Evolutionary conservation across 495 filamentous ascomycete species (phyloP).

Genomic region (Opeltia flavorubescens): DNA sequence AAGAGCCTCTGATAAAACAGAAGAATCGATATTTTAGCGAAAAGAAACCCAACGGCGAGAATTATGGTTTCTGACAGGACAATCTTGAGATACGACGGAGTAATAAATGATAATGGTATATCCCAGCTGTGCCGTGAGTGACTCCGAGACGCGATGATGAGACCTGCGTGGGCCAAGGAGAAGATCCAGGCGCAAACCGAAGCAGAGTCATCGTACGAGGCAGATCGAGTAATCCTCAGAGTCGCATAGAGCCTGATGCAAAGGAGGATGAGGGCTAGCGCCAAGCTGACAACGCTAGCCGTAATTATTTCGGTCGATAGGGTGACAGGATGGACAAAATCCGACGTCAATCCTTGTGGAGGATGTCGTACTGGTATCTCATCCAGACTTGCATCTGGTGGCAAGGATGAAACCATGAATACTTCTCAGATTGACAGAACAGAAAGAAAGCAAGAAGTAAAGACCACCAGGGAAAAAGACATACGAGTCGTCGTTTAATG

Average conservation of each 20-base stretch:
- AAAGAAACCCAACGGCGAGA: background rate
- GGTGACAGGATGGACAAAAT: conserved; percentile 3
- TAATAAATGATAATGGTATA: conserved; percentile 1
- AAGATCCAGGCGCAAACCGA: background rate
- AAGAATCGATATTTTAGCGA: conserved; percentile 4
- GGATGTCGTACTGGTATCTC: conserved; percentile 1
- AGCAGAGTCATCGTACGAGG: conserved; percentile 4
- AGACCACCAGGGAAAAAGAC: too few species aligned
- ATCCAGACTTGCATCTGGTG: too few species aligned
- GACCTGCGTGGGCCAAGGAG: background rate
- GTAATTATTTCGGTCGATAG: background rate
- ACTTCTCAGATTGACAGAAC: too few species aligned
- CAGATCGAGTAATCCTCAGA: conserved; percentile 3
- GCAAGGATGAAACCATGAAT: too few species aligned
- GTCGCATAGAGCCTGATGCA: conserved; percentile 3
- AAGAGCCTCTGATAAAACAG: background rate
- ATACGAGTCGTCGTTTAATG: too few species aligned
- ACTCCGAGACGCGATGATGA: background rate
- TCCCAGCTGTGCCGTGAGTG: conserved; percentile 5
- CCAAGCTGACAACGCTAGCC: background rate
- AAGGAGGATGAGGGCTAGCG: background rate
- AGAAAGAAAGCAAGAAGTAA: too few species aligned
- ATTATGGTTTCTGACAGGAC: background rate
- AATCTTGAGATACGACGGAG: background rate
- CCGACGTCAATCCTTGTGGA: background rate